Evolutionary conservation across 2,329 filamentous ascomycete species (phyloP), one percentile per base, ranked within the genome.

Genomic region (Neopestalotiopsis clavispora): DNA sequence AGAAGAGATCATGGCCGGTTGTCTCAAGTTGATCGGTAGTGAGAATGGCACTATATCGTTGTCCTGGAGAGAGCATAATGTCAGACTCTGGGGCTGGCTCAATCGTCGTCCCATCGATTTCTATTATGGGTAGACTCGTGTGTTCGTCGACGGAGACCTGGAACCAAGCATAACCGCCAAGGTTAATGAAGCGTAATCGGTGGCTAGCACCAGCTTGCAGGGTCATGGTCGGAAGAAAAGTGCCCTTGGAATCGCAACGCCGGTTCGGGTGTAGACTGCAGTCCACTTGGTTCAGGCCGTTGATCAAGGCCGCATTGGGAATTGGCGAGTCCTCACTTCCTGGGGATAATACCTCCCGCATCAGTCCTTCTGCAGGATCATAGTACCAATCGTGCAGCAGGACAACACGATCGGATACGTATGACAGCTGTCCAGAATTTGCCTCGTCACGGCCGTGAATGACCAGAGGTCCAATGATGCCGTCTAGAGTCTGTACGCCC

Each of bases 371-470:
- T 20, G 81, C 83, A 58, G 78, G 75, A 62, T 90, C 86, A 71
- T 93, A 90, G 72, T 92, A 93, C 86, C 90, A 92, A 74, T 93
- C 90, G 13, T 89, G 89, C 45, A 93, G 79, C 58, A 91, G 88
- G n/a, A 93, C 76, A 1, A 90, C 84, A 30, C 90, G 81, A 72
- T 93, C 91, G 45, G 82, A 85, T 58, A 80, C 80, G 68, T 91
- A 87, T 69, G 87, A 87, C 58, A 87, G 79, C 1, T 71, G 72
- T 62, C 85, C 84, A 28, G 81, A 78, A 71, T 84, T 85, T 67
- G 80, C 85, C 71, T 86, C 85, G 6, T 87, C 81, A 4, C 82
- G 82, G 56, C 90, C 88, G 69, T 91, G 84, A 60, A 93, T 82
- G 52, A 93, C 83, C 40, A 93, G 78, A 1, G 91, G 87, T 1